Percentiles rank a stretch among this genome's conserved stretches.
Evolutionary conservation across 140 eudicot species (phyloP).

Genomic region (Ambrosia hybrid): DNA sequence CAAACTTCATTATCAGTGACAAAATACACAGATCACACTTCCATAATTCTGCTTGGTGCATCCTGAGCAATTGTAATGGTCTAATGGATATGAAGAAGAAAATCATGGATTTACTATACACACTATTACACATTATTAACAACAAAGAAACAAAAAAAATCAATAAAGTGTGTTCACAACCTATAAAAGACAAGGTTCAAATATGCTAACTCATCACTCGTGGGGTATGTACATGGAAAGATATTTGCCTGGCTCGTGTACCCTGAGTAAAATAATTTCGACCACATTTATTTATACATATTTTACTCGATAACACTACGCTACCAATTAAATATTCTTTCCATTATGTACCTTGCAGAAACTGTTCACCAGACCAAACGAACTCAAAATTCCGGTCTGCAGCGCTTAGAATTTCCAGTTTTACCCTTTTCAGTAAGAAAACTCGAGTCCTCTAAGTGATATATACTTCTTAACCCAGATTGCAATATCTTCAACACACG

Average conservation of each 20-base stretch:
- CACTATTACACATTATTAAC: slow-evolving; percentile 26
- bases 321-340: slow-evolving; percentile 26
- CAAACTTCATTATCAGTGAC: background rate
- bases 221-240: slow-evolving; percentile 22
- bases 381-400: slow-evolving; percentile 27
- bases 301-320: slow-evolving; percentile 11
- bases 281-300: slow-evolving; percentile 8
- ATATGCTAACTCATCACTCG: slow-evolving; percentile 19
- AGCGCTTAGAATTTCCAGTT: slow-evolving; percentile 3
- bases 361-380: background rate
- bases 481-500: slow-evolving; percentile 86
- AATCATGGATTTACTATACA: slow-evolving; percentile 23
- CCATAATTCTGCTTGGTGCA: background rate
- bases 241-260: slow-evolving; percentile 17
- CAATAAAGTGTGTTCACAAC: slow-evolving; percentile 19
- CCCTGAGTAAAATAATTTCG: slow-evolving; percentile 12
- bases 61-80: background rate
- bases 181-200: slow-evolving; percentile 22
- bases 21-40: background rate
- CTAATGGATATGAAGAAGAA: slow-evolving; percentile 5
- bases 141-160: slow-evolving; percentile 35
- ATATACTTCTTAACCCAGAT: slow-evolving; percentile 91
- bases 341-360: slow-evolving; percentile 30
- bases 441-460: slow-evolving; percentile 87
- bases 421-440: slow-evolving; percentile 55